Evolutionary conservation across 2,329 filamentous ascomycete genomes (phyloP).

Genomic region (Sarocladium brachiariae): DNA sequence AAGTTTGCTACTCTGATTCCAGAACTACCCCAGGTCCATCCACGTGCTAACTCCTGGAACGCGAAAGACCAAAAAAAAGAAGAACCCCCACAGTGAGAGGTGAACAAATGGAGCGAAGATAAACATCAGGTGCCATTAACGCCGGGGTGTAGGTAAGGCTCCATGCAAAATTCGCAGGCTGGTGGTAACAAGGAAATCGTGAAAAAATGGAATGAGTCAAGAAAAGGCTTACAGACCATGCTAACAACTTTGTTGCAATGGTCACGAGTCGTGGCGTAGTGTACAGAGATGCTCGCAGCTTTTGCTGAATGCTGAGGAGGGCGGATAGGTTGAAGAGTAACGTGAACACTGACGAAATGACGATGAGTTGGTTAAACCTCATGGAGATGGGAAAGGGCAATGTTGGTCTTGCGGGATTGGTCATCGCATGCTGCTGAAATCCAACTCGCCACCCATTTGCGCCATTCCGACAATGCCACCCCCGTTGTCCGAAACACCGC

Average conservation of each 20-base stretch:
- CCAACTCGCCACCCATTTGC: conserved; percentile 21
- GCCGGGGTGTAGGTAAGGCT: not conserved
- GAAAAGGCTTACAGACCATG: too few species aligned
- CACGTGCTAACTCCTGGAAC: too few species aligned
- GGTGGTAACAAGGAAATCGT: not conserved
- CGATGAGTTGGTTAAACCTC: not conserved
- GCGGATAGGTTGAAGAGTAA: too few species aligned
- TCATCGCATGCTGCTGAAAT: conserved; percentile 17
- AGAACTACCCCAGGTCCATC: too few species aligned
- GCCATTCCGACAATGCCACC: conserved; percentile 20
- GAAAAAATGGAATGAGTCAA: not conserved
- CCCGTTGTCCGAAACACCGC: conserved; percentile 31
- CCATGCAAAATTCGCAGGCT: not conserved
- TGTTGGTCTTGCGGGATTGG: not conserved
- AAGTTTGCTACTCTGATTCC: too few species aligned
- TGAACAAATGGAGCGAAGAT: too few species aligned
- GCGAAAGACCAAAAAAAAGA: too few species aligned
- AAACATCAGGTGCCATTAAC: not conserved
- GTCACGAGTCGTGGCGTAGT: not conserved
- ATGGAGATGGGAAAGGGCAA: not conserved
- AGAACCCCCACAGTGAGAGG: too few species aligned
- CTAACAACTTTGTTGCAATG: not conserved
- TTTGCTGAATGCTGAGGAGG: not conserved
- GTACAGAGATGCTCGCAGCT: not conserved
- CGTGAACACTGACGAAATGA: not conserved